Evolutionary conservation across 1,284 basidiomycete genomes (phyloP).

Genomic region (Cerrena zonata): DNA sequence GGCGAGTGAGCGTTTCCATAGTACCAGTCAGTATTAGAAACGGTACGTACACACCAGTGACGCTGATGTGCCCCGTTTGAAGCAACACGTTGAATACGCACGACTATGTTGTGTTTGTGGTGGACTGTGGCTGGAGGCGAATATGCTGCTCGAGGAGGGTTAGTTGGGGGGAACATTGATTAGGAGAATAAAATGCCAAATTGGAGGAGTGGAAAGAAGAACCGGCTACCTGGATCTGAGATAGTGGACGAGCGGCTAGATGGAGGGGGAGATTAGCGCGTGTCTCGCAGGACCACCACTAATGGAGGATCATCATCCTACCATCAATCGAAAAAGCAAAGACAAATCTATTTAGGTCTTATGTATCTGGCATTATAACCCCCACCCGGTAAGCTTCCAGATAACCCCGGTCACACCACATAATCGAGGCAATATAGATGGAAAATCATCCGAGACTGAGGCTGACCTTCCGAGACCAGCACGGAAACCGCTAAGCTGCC

Average conservation of each 20-base stretch:
- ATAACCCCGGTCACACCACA: not conserved
- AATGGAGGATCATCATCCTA: not conserved
- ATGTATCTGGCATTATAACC: no score
- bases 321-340: not conserved
- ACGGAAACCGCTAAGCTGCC: not conserved
- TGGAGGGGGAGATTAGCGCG: not conserved
- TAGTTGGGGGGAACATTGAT: not conserved
- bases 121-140: not conserved
- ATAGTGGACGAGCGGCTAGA: not conserved
- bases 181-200: not conserved
- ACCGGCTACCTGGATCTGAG: not conserved
- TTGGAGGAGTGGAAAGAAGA: not conserved
- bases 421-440: not conserved
- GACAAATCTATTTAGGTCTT: not conserved
- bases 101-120: not conserved
- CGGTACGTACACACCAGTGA: not conserved
- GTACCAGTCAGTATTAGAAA: constrained; percentile 2
- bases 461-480: not conserved
- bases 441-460: not conserved
- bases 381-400: not conserved
- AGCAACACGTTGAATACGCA: not conserved
- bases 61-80: not conserved
- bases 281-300: not conserved
- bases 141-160: no score
- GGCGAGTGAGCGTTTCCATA: constrained; percentile 3